Base-by-base conservation (phyloP, 345 rosid genomes). In the Psidium friedrichsthalianum region DNA sequence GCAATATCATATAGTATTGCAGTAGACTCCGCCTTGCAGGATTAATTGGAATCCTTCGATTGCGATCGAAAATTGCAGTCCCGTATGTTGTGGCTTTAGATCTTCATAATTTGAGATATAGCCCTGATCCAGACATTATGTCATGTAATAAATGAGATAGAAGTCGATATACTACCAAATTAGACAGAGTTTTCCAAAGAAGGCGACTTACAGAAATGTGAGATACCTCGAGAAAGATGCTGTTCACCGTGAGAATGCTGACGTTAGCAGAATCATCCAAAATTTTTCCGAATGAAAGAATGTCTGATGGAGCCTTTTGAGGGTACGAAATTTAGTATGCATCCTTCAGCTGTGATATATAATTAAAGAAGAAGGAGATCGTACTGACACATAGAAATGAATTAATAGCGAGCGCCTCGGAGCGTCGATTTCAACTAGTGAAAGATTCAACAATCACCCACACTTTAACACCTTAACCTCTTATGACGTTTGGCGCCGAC, bases 221-320 rank as follows among this genome's bases (percentile, higher is more conserved):
- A 69, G 47, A 2, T 89, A 87, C 90, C 90, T 89, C 88, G 14
- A 89, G 51, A 82, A 88, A 85, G 7, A 53, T 36, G n/a, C 82
- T 55, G n/a, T 82, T 82, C 36, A 54, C 51, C 0, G 84, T 84
- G 91, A 90, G 83, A 53, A 83, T 12, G 1, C 21, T 42, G 9
- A 69, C 47, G 11, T 7, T 51, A 42, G 59, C 6, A 25, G 69
- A 4, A 27, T 29, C 11, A 21, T 36, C 3, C 22, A 84, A 25
- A 22, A 52, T 32, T 11, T 11, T 44, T 69, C 47, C 47, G 74
- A n/a, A 84, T 6, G 11, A n/a, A 10, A 84, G 78, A 57, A 24
- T 44, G 51, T n/a, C 57, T 32, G 61, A 84, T 15, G 49, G 27
- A 61, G 5, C 86, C 58, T 32, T 57, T 49, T 15, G 51, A 51